Percentiles rank a stretch among this genome's conserved stretches.
These are phyloP conservation scores for Solanum aculeatissimum DNA, from an alignment of 305 asterid genomes.

Conservation along the genomic window DNA sequence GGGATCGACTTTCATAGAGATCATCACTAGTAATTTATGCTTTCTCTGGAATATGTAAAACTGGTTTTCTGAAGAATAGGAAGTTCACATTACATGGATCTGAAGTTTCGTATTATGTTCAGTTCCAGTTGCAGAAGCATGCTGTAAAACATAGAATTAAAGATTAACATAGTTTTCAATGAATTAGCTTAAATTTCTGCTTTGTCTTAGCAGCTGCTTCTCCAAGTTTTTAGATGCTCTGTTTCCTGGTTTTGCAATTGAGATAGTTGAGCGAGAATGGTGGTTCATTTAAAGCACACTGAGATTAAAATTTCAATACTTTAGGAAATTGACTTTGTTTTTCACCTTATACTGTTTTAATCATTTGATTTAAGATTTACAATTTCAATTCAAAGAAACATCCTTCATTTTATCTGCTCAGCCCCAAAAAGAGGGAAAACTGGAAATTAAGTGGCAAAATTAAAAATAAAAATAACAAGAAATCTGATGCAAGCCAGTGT, in stretches of 20 bases:
- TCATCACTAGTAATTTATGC: neutral
- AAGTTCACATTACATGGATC: neutral
- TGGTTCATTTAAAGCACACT: neutral
- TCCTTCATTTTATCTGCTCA: neutral
- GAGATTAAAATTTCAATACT: neutral
- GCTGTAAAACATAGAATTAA: neutral
- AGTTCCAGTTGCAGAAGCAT: neutral
- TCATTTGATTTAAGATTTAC: neutral
- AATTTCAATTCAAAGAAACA: neutral
- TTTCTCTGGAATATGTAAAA: neutral
- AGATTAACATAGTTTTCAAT: neutral
- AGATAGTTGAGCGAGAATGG: neutral
- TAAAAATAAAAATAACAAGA: neutral
- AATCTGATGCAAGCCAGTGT: neutral
- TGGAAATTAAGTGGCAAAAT: neutral
- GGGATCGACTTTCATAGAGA: neutral
- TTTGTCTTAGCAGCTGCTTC: neutral
- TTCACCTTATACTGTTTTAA: neutral
- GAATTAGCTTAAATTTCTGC: neutral
- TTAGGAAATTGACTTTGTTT: neutral
- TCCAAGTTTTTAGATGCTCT: neutral
- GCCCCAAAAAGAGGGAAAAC: neutral
- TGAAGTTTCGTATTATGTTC: neutral
- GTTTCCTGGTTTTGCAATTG: neutral
- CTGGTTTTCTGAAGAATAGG: neutral